A percentile compares a stretch with the other conserved stretches of the same genome.
These are phyloP conservation scores for Thermomucor indicae-seudaticae DNA, from an alignment of 371 early-diverging fungal species.

Conservation along the genomic window DNA sequence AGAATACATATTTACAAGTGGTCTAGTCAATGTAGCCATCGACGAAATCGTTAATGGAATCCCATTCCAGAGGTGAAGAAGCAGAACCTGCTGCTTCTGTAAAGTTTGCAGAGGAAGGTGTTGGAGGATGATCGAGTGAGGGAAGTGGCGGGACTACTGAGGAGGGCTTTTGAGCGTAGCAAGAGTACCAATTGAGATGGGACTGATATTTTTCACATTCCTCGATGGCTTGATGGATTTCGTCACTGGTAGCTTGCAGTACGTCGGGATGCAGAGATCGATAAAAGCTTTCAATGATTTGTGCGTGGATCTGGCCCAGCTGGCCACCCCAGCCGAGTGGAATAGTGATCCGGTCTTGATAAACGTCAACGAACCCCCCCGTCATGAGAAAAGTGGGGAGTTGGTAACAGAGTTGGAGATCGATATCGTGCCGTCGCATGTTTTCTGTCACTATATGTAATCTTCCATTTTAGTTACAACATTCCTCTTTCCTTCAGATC, in stretches of 20 bases:
- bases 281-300: conserved; percentile 12
- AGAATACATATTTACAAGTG: no score
- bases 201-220: conserved; percentile 22
- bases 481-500: background rate
- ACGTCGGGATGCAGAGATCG: conserved; percentile 16
- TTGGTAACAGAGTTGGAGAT: conserved; percentile 16
- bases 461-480: background rate
- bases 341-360: conserved; percentile 21
- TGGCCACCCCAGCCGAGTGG: conserved; percentile 31
- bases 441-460: conserved; percentile 7
- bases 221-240: conserved; percentile 8
- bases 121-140: background rate
- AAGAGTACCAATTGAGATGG: conserved; percentile 22
- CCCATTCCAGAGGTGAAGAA: conserved; percentile 13
- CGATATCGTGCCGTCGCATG: conserved; percentile 12
- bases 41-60: conserved; percentile 29
- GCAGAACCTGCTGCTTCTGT: conserved; percentile 5
- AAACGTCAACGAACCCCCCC: conserved; percentile 19
- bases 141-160: background rate
- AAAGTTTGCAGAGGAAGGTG: background rate
- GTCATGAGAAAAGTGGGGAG: conserved; percentile 26
- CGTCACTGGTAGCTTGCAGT: background rate
- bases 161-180: conserved; percentile 19
- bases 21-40: conserved; percentile 27
- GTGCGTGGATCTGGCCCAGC: conserved; percentile 21